These are phyloP conservation scores for Alternaria ethzedia DNA, from an alignment of 2,329 filamentous ascomycete species.

Conservation along the genomic window DNA sequence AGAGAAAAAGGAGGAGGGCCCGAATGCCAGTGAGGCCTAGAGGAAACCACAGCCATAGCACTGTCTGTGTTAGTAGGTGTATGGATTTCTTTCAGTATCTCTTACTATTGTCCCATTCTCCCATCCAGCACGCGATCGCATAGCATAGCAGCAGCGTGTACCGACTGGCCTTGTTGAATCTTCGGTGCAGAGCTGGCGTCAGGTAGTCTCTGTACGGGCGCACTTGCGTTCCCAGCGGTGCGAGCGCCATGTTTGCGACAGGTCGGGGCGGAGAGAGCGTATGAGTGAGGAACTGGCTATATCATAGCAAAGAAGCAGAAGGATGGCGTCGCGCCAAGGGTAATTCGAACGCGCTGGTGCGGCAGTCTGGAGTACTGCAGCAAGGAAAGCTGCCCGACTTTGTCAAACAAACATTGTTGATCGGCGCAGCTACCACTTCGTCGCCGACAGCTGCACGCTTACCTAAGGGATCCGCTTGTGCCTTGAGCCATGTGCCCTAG, in stretches of 20 bases:
- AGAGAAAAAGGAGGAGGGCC: slow-evolving; percentile 75
- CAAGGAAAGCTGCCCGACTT: slow-evolving; percentile 18
- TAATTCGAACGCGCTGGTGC: slow-evolving; percentile 10
- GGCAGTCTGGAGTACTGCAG: slow-evolving; percentile 7
- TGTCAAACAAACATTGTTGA: slow-evolving; percentile 35
- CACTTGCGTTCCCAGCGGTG: slow-evolving; percentile 49
- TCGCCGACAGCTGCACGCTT: slow-evolving; percentile 21
- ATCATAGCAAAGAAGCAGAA: slow-evolving; percentile 29
- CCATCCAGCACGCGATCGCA: slow-evolving; percentile 71
- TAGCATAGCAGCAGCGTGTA: slow-evolving; percentile 76
- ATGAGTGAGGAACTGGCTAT: slow-evolving; percentile 21
- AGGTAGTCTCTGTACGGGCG: slow-evolving; percentile 87
- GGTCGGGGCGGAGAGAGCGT: slow-evolving; percentile 36
- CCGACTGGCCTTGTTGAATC: slow-evolving; percentile 80
- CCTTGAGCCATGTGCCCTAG: slow-evolving; percentile 27
- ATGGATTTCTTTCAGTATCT: slow-evolving; percentile 15
- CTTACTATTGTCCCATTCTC: slow-evolving; percentile 69
- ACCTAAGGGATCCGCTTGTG: slow-evolving; percentile 21
- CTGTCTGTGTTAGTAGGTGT: slow-evolving; percentile 53
- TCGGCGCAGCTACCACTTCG: slow-evolving; percentile 21
- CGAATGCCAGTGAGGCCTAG: slow-evolving; percentile 77
- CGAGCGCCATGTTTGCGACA: slow-evolving; percentile 31
- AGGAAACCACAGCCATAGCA: slow-evolving; percentile 87
- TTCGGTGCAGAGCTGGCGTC: slow-evolving; percentile 83
- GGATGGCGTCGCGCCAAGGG: slow-evolving; percentile 11